A percentile compares a stretch with the other conserved stretches of the same genome.
phyloP scores from a whole-genome alignment of 805 yeast genomes.

The Ogataea pini region DNA sequence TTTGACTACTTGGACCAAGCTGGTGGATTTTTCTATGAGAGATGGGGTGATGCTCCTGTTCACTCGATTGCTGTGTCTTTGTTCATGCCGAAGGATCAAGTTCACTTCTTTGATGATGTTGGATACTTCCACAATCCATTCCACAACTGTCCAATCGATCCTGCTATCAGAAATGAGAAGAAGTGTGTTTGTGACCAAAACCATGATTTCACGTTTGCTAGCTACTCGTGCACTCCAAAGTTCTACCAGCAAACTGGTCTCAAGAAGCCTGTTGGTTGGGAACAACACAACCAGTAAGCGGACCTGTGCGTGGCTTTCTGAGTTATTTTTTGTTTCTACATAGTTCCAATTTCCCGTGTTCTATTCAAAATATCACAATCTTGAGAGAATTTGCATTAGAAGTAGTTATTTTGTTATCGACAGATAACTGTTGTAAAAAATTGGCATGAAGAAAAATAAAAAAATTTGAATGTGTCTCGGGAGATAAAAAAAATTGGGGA shows the following conservation, averaged over 20 bases:
- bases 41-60: slow-evolving; percentile 95
- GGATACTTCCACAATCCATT: slow-evolving; percentile 68
- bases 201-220: slow-evolving; percentile 40
- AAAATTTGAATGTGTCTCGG: too few relatives aligned
- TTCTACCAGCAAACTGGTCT: slow-evolving; percentile 31
- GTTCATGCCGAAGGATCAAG: slow-evolving; percentile 53
- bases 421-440: too few relatives aligned
- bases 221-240: slow-evolving; percentile 37
- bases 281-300: slow-evolving; percentile 23
- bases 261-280: slow-evolving; percentile 33
- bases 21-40: slow-evolving; percentile 83
- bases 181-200: slow-evolving; percentile 42
- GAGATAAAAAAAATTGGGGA: too few relatives aligned
- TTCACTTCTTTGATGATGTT: slow-evolving; percentile 72
- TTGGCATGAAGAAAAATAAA: too few relatives aligned
- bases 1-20: slow-evolving; percentile 61
- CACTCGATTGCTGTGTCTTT: slow-evolving; percentile 75
- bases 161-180: slow-evolving; percentile 27
- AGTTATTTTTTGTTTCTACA: background rate
- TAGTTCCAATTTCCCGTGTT: background rate
- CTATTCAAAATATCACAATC: too few relatives aligned
- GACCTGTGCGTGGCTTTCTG: too few relatives aligned
- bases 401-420: too few relatives aligned
- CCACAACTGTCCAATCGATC: slow-evolving; percentile 45
- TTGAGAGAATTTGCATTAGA: too few relatives aligned